Base-by-base conservation (phyloP, 2,329 filamentous ascomycete species). In the Byssothecium circinans region DNA sequence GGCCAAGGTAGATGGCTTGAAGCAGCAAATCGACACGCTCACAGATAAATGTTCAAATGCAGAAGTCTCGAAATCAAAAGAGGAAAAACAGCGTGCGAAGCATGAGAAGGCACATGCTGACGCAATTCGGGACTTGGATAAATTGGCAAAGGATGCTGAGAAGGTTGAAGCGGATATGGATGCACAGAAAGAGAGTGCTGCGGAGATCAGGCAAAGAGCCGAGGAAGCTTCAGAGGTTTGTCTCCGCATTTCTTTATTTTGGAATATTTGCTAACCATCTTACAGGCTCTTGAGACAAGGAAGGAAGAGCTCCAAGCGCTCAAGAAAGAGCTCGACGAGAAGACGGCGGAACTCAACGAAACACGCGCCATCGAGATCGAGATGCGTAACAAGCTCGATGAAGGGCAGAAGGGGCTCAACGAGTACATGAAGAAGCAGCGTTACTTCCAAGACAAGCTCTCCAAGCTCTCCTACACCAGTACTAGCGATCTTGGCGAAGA, bases 311-410 rank as follows among this genome's bases (percentile, higher is more conserved):
- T 99, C 2, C 81, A 85, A 38, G 77, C 82, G 8, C 72, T 97
- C 46, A 99, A 97, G 74, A 77, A 82, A 3, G 89, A 96, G 61
- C 80, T 97, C 10, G 92, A 99, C 57, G 85, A 88, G 60, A 95
- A 91, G 77, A 87, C 84, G 1, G 76, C 85, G 0, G 90, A 95
- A 67, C 80, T 97, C 47, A 96, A 97, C 65, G 87, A 90, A 64
- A 95, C 88, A 0, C 84, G 92, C 8, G 91, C 90, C 0, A 78
- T 87, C 2, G 94, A 99, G 71, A 96, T 99, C 52, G 94, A 99
- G 72, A 96, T 97, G 91, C 88, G 89, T 54, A 97, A 97, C 74
- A 95, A 95, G 75, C 85, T 99, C 1, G 94, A 97, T 65, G 92
- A 97, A 67, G 94, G 92, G 69, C 88, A 96, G 57, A 99, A 99